Base-by-base conservation (phyloP, 805 yeast species). In the Metschnikowia orientalis region DNA sequence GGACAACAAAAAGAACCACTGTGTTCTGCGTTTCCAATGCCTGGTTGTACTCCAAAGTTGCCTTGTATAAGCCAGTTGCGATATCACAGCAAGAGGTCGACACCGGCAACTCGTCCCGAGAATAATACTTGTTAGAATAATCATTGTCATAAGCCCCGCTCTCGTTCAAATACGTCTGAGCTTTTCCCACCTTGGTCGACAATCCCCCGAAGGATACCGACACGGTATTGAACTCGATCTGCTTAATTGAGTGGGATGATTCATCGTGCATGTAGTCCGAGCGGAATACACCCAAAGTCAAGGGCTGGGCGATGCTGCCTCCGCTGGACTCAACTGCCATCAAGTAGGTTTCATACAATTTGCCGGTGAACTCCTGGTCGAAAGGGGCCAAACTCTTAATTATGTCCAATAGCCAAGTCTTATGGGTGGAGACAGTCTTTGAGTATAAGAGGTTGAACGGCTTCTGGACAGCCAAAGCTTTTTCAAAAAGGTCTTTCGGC, bases 141-240 rank as follows among this genome's bases (percentile, higher is more conserved):
- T 61, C 50, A 13, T 62, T 45, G 42, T 63, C 63, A 50, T 83
- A 84, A n/a, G 59, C 56, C 3, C 88, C 88, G 6, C 64, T 50
- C 4, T 58, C 51, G 52, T 83, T 81, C 50, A 82, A 58, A 47
- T 73, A 85, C 13, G 69, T 57, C 57, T 92, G 98, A 36, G 86
- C 63, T 44, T 75, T 67, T 13, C 92, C 83, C 16, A 86, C 90
- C 53, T 81, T 83, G 9, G 87, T 56, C 2, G 95, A 81, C 36
- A 92, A 67, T 0, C 95, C 97, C 13, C 95, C 96, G 63, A 92
- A 92, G 1, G 97, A 89, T 3, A 90, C 95, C 49, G 95, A 83
- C 3, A 92, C 86, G 1, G 98, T 89, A 59, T 92, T 92, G 64
- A 90, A 90, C 57, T 92, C 99, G 32, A 92, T 92, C 58, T 92